Conservation (phyloP, 1,284 basidiomycete genomes). For the Ceratobasidium sp. region DNA sequence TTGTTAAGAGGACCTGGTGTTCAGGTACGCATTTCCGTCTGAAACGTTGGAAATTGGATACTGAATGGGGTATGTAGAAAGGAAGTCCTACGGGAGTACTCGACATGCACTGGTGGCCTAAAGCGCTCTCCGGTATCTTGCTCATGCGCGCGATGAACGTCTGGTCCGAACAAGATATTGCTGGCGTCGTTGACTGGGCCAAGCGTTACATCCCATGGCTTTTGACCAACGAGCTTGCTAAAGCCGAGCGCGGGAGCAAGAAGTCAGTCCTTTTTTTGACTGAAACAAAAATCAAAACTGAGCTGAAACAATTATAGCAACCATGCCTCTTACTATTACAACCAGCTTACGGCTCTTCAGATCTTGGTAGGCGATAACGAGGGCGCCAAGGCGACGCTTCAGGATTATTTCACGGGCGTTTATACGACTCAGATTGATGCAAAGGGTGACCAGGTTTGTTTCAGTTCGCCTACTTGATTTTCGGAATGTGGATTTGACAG, state of each 20-base stretch:
- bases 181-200: constrained; percentile 46
- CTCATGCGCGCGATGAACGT: constrained; percentile 46
- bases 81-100: constrained; percentile 48
- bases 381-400: constrained; percentile 57
- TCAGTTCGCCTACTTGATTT: not conserved
- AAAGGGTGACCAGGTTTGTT: constrained; percentile 62
- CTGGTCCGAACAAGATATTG: constrained; percentile 34
- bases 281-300: not conserved
- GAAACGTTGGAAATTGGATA: constrained; percentile 45
- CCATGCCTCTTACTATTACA: constrained; percentile 54
- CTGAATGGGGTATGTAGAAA: not conserved
- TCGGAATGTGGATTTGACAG: not conserved
- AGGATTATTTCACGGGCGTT: constrained; percentile 60
- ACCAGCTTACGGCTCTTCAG: constrained; percentile 62
- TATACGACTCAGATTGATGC: constrained; percentile 64
- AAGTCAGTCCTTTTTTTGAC: constrained; percentile 43
- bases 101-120: constrained; percentile 48
- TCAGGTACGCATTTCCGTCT: constrained; percentile 2
- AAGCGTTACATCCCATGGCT: constrained; percentile 50
- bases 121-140: constrained; percentile 48
- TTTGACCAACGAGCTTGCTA: constrained; percentile 46
- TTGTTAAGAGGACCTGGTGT: constrained; percentile 51
- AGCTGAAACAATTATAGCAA: constrained; percentile 43
- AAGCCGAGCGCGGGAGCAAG: constrained; percentile 47
- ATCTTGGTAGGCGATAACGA: constrained; percentile 59